A percentile compares a stretch with the other conserved stretches of the same genome.
Conservation (phyloP, 257 asterid species). For the Solanum bulbocastanum region DNA sequence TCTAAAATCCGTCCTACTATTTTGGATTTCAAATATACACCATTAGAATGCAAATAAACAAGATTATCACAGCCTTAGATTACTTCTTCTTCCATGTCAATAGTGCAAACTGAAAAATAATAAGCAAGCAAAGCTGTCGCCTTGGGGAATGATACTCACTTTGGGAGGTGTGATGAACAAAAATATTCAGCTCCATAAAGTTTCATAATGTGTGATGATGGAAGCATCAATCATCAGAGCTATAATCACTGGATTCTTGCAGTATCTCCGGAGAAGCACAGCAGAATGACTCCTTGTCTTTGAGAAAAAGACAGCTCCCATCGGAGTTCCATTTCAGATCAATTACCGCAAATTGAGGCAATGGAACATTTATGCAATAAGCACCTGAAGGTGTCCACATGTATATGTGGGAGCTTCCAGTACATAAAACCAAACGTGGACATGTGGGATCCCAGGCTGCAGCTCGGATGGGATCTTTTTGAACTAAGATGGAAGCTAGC, state of each 20-base stretch:
- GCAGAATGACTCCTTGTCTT: slow-evolving; percentile 83
- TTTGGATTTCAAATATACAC: background rate
- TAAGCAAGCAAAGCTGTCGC: background rate
- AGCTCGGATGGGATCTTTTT: slow-evolving; percentile 84
- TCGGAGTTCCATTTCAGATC: slow-evolving; percentile 84
- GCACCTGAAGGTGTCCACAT: slow-evolving; percentile 99
- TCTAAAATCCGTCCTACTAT: background rate
- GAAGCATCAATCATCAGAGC: slow-evolving; percentile 60
- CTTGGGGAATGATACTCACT: background rate
- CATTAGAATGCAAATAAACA: background rate
- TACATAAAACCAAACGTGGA: slow-evolving; percentile 74
- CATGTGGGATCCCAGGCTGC: slow-evolving; percentile 92
- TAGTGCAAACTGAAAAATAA: background rate
- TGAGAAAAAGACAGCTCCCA: slow-evolving; percentile 83
- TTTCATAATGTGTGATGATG: background rate
- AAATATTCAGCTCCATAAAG: background rate
- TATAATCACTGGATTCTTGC: slow-evolving; percentile 80
- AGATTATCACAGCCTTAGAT: background rate
- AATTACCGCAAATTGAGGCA: slow-evolving; percentile 47
- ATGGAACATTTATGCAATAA: slow-evolving; percentile 71
- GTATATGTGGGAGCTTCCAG: slow-evolving; percentile 69
- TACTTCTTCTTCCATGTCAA: background rate
- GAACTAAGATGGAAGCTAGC: slow-evolving; percentile 83
- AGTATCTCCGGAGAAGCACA: slow-evolving; percentile 79
- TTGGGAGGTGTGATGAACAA: background rate